Evolutionary conservation across 2,329 filamentous ascomycete genomes (phyloP).

Genomic region (Aspergillus hortae): DNA sequence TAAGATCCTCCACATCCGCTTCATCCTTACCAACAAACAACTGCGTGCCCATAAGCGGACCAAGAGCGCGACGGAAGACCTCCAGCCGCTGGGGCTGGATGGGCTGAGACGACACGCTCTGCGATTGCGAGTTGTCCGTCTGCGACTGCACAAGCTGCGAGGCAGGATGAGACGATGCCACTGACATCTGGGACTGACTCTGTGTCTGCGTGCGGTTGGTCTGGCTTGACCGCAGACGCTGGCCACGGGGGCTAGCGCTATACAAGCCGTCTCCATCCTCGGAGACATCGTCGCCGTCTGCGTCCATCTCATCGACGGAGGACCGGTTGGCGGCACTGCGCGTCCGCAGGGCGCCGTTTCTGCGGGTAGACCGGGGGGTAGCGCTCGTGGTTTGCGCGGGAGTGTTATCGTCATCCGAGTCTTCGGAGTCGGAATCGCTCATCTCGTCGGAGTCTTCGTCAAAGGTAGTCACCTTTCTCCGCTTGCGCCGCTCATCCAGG

Average conservation of each 20-base stretch:
- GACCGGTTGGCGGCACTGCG: constrained; percentile 34
- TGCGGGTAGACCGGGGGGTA: constrained; percentile 31
- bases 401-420: constrained; percentile 24
- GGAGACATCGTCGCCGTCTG: constrained; percentile 52
- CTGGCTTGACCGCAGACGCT: constrained; percentile 34
- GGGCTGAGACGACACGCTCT: constrained; percentile 40
- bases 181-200: constrained; percentile 58
- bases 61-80: constrained; percentile 75
- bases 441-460: constrained; percentile 55
- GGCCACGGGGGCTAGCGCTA: constrained; percentile 47
- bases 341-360: constrained; percentile 29
- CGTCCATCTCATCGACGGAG: constrained; percentile 38
- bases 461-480: constrained; percentile 69
- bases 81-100: constrained; percentile 59
- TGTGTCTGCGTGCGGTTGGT: constrained; percentile 40
- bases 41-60: constrained; percentile 73
- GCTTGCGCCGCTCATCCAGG: constrained; percentile 74
- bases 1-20: constrained; percentile 69
- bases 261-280: constrained; percentile 54
- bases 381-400: constrained; percentile 23
- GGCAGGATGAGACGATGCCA: constrained; percentile 74
- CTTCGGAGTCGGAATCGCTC: constrained; percentile 38
- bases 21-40: constrained; percentile 81
- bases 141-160: constrained; percentile 65
- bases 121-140: constrained; percentile 46